Conservation (phyloP, 495 filamentous ascomycete genomes). For the Lineolata rhizophorae region DNA sequence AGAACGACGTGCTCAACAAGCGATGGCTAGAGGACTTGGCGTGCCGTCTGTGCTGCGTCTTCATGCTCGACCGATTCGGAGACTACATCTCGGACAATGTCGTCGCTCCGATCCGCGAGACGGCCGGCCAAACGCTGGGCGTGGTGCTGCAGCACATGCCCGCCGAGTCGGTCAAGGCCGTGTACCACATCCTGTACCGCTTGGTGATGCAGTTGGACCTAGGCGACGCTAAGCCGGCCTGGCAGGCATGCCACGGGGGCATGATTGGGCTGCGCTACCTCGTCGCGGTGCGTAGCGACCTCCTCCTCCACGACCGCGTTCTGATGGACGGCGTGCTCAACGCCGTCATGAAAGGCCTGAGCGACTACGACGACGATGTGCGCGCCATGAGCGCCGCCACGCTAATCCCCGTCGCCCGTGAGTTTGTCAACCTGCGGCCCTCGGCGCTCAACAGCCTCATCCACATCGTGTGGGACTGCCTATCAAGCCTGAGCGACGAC, state of each 20-base stretch:
- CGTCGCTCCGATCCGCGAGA: slow-evolving; percentile 87
- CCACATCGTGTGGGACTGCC: slow-evolving; percentile 89
- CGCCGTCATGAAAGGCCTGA: slow-evolving; percentile 85
- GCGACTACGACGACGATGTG: slow-evolving; percentile 82
- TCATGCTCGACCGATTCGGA: slow-evolving; percentile 93
- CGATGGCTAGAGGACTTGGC: slow-evolving; percentile 83
- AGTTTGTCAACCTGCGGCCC: slow-evolving; percentile 70
- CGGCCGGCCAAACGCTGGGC: slow-evolving; percentile 86
- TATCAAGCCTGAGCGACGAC: slow-evolving; percentile 88
- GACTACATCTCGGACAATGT: slow-evolving; percentile 96
- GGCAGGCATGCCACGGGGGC: slow-evolving; percentile 93
- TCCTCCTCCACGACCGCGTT: slow-evolving; percentile 56
- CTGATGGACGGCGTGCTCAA: slow-evolving; percentile 85
- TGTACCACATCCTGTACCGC: slow-evolving; percentile 59
- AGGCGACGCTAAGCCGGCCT: slow-evolving; percentile 24
- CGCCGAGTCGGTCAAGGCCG: slow-evolving; percentile 47
- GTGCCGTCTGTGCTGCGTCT: slow-evolving; percentile 76
- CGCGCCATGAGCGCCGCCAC: slow-evolving; percentile 93
- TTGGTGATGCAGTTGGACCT: slow-evolving; percentile 85
- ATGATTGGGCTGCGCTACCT: slow-evolving; percentile 93
- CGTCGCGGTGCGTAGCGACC: slow-evolving; percentile 80
- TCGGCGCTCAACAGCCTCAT: slow-evolving; percentile 57
- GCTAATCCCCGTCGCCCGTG: slow-evolving; percentile 80
- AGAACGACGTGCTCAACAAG: slow-evolving; percentile 61
- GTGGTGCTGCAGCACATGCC: slow-evolving; percentile 66